Base-by-base conservation (phyloP, 2,329 filamentous ascomycete genomes). In the Paecilomyces dactylethromorphus region DNA sequence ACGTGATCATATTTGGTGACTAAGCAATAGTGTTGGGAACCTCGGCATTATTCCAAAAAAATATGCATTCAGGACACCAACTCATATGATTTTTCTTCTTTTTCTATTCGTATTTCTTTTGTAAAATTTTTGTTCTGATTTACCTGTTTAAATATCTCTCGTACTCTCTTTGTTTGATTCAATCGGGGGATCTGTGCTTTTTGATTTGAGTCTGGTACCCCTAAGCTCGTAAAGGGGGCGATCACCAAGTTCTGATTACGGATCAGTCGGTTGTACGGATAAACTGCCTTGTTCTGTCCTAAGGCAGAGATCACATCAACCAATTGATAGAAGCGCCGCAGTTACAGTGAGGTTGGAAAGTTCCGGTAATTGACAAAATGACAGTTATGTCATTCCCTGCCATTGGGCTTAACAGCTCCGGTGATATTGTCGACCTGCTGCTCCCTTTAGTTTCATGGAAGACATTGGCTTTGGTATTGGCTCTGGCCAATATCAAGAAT, bases 401-500 rank as follows among this genome's bases (percentile, higher is more conserved):
- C 7, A 49, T 68, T n/a, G 58, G 54, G 31, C 22, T 63, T n/a
- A 68, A 70, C 54, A 65, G 56, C 31, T 55, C 68, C 58, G 65
- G 63, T 56, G 66, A 68, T 8, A 52, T 69, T 21, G 32, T 67
- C 18, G 63, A 66, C 22, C 51, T 56, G 13, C 50, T 64, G 32
- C 61, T 63, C 13, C 60, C 68, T 18, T 58, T 72, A 26, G 59
- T 65, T 7, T 70, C 71, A 10, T 76, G 74, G 74, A 71, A 66
- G 54, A 65, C 68, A 6, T 59, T 76, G 5, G 72, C 73, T 2
- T 64, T 76, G 32, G n/a, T 74, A 10, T 64, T 77, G 49, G 71
- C 71, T 1, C 54, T 76, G 3, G 59, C 72, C 35, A 77, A 75
- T 57, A 45, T 75, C 21, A 74, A 77, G 61, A 74, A 63, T 31